Base-by-base conservation (phyloP, 371 early-diverging fungal species). In the Circinella umbellata region DNA sequence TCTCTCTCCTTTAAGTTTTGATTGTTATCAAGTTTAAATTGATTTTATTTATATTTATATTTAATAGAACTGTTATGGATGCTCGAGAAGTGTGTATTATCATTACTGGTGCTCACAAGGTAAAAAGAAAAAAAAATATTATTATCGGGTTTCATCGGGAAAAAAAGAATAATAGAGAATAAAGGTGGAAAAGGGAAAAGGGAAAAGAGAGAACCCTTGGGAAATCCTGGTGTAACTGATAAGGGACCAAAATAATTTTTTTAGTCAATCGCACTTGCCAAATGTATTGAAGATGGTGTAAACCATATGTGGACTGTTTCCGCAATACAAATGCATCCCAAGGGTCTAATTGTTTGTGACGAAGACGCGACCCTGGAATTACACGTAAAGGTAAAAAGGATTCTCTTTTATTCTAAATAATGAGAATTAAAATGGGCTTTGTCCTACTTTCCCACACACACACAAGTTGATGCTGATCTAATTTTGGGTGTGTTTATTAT, bases 251-350 rank as follows among this genome's bases (percentile, higher is more conserved):
- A 27, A 27, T 1, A 27, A 27, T n/a, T 36, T 11, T 37, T 17
- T 48, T 57, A 66, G 60, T 60, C 61, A 61, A 80, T 93, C 68
- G 94, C 94, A 6, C 75, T 94, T 47, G 90, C 93, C 68, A 93
- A 93, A 81, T 94, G 94, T 74, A 91, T 95, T 37, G 95, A 95
- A 73, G 93, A 93, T 59, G 89, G 89, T 2, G 92, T 94, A 60
- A 94, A 94, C 80, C 94, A 94, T 80, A 94, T 94, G 95, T 94
- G 94, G 94, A 95, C 95, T 10, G 93, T 95, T 63, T 93, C 93
- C 20, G 94, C 93, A n/a, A 89, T 95, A 66, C 95, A 95, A 77
- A 79, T 93, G 72, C 95, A 95, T 68, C 94, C 94, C 48, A 91
- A 91, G 64, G 92, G 93, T n/a, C 84, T 95, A 81, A 86, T 95